These are phyloP conservation scores for Farysia itapuensis DNA, from an alignment of 1,284 basidiomycete genomes.

Conservation along the genomic window DNA sequence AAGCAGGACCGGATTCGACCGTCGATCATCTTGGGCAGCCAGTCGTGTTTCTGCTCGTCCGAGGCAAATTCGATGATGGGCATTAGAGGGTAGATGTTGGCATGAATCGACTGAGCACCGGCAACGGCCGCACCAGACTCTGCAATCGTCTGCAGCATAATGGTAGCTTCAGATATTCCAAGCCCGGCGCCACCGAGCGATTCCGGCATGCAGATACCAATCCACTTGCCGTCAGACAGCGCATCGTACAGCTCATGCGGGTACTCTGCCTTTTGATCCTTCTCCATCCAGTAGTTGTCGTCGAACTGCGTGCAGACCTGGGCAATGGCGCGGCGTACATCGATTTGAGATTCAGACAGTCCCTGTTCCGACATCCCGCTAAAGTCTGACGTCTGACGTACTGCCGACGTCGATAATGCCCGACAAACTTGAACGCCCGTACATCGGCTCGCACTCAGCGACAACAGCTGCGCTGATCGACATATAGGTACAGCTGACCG, in stretches of 20 bases:
- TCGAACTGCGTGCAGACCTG: conserved; percentile 25
- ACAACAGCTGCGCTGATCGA: too few species aligned
- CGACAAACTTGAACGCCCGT: too few species aligned
- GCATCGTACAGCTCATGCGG: conserved; percentile 47
- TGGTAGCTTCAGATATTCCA: conserved; percentile 60
- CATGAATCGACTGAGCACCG: conserved; percentile 42
- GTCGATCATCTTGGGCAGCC: conserved; percentile 58
- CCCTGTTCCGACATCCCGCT: conserved; percentile 35
- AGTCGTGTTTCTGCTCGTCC: conserved; percentile 45
- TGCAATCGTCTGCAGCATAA: conserved; percentile 61
- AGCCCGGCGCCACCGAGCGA: conserved; percentile 57
- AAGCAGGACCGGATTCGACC: conserved; percentile 60
- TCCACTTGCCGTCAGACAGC: conserved; percentile 25
- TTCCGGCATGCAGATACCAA: conserved; percentile 43
- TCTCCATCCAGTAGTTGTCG: conserved; percentile 39
- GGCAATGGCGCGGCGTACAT: conserved; percentile 33
- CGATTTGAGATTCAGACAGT: conserved; percentile 37
- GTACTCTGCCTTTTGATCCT: conserved; percentile 26
- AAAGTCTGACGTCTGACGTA: conserved; percentile 2
- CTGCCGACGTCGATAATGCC: neutral
- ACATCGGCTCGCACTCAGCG: too few species aligned
- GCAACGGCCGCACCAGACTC: conserved; percentile 55
- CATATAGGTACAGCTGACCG: too few species aligned
- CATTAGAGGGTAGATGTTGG: conserved; percentile 48
- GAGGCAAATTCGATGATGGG: conserved; percentile 45